Percentiles rank a stretch among this genome's conserved stretches.
phyloP scores from a whole-genome alignment of 2,329 filamentous ascomycete species.

The Calycina herbarum region DNA sequence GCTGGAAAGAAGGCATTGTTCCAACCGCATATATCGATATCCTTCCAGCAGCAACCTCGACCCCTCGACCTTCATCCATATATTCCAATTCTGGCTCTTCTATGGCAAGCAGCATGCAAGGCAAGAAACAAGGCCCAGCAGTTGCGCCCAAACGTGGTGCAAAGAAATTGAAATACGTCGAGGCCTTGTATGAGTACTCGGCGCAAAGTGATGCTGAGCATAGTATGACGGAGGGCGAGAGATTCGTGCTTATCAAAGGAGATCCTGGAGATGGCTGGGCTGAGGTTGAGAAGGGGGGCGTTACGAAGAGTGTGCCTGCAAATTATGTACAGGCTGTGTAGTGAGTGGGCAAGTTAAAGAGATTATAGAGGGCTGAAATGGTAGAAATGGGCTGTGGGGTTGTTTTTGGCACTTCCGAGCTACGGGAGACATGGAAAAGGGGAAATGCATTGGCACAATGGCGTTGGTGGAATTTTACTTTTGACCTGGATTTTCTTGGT shows the following conservation, averaged over 20 bases:
- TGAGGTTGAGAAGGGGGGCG: slow-evolving; percentile 89
- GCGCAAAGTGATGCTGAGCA: slow-evolving; percentile 85
- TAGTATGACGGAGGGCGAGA: slow-evolving; percentile 86
- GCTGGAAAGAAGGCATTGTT: slow-evolving; percentile 78
- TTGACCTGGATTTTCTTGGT: not conserved
- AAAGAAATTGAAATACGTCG: slow-evolving; percentile 91
- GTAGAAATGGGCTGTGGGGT: not conserved
- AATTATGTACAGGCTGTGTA: slow-evolving; percentile 74
- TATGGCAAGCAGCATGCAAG: slow-evolving; percentile 50
- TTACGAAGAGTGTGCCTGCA: slow-evolving; percentile 85
- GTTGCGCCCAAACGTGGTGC: slow-evolving; percentile 89
- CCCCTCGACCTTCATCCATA: slow-evolving; percentile 65
- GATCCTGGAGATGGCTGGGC: slow-evolving; percentile 95
- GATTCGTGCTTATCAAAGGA: slow-evolving; percentile 83
- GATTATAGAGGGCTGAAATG: not conserved
- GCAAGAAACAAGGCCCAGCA: slow-evolving; percentile 47
- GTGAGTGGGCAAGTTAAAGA: not conserved
- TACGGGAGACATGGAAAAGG: not conserved
- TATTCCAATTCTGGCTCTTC: slow-evolving; percentile 79
- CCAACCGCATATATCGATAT: slow-evolving; percentile 83
- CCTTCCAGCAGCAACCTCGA: slow-evolving; percentile 43
- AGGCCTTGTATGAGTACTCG: slow-evolving; percentile 89
- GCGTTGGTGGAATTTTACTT: not conserved
- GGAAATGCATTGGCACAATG: slow-evolving; percentile 1
- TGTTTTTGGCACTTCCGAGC: not conserved